Evolutionary conservation across 2,329 filamentous ascomycete species (phyloP), one percentile per base, ranked within the genome.

Genomic region (Arachnomyces sp.): DNA sequence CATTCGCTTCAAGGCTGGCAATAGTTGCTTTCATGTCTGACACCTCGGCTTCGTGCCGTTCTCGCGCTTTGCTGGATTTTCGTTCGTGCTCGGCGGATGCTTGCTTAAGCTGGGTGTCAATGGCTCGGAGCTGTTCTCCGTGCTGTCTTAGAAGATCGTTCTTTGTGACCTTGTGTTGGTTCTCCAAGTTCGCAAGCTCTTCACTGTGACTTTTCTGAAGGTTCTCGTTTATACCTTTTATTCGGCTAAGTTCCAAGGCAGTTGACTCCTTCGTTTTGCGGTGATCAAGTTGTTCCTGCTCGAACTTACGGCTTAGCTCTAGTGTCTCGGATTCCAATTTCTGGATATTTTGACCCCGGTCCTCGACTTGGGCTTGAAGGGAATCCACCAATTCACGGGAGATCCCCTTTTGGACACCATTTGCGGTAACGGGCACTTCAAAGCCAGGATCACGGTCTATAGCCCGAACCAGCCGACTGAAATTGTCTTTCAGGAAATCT

Each of bases 401-500:
- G 29, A 98, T 84, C 3, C 90, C 90, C 54, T 90, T 89, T 50
- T 92, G 81, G 8, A 89, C 68, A 0, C 84, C 85, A 55, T 89
- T 87, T 32, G 81, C 74, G 42, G 88, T 72, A 8, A 92, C 76
- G 0, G 87, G 82, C 17, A 93, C 81, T 58, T 98, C 92, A 45
- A 93, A 70, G 1, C 82, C 86, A 1, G 92, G 92, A 46, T 94
- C 86, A 45, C 90, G 81, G 61, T 98, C 92, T 51, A 98, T 85
- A 11, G 87, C 84, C 46, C 87, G 79, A 30, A 82, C 69, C 43
- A 95, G 67, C 7, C 89, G 82, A 53, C 84, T 90, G 58, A 93
- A 96, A 57, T 94, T 94, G 55, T 96, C 89, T 56, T 95, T 95
- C 53, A 95, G 77, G 54, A 96, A 94, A 44, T 95, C 85, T 40